A percentile compares a stretch with the other conserved stretches of the same genome.
These are phyloP conservation scores for Kitagawia praeruptora DNA, from an alignment of 129 eudicot species.

Conservation along the genomic window DNA sequence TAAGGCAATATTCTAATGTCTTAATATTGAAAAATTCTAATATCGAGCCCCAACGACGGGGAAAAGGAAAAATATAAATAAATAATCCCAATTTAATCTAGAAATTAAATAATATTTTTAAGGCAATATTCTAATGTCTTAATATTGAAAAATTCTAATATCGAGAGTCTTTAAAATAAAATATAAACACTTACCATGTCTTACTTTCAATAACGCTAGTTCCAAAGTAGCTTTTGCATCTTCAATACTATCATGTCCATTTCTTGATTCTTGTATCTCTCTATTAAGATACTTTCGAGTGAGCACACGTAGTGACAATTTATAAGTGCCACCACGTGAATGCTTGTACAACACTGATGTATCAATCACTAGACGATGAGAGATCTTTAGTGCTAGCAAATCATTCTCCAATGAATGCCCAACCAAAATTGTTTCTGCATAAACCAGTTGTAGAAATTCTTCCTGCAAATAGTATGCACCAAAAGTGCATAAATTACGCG, in stretches of 20 bases:
- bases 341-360: slow-evolving; percentile 81
- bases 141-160: background rate
- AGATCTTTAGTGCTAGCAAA: slow-evolving; percentile 70
- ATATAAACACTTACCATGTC: slow-evolving; percentile 50
- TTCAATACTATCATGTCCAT: slow-evolving; percentile 91
- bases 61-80: background rate
- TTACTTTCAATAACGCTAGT: slow-evolving; percentile 62
- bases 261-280: slow-evolving; percentile 77
- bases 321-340: slow-evolving; percentile 80
- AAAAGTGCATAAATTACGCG: background rate
- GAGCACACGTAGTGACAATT: slow-evolving; percentile 85
- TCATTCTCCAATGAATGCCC: slow-evolving; percentile 98
- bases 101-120: background rate
- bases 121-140: background rate
- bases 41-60: background rate
- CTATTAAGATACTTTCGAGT: slow-evolving; percentile 62
- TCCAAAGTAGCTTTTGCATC: slow-evolving; percentile 98
- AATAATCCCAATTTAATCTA: background rate
- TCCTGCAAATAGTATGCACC: slow-evolving; percentile 46
- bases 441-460: slow-evolving; percentile 58
- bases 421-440: slow-evolving; percentile 79
- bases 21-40: background rate
- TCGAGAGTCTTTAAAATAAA: background rate
- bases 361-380: slow-evolving; percentile 78
- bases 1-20: background rate